These are phyloP conservation scores for Mycosarcoma maydis DNA, from an alignment of 1,284 basidiomycete species.

Conservation along the genomic window DNA sequence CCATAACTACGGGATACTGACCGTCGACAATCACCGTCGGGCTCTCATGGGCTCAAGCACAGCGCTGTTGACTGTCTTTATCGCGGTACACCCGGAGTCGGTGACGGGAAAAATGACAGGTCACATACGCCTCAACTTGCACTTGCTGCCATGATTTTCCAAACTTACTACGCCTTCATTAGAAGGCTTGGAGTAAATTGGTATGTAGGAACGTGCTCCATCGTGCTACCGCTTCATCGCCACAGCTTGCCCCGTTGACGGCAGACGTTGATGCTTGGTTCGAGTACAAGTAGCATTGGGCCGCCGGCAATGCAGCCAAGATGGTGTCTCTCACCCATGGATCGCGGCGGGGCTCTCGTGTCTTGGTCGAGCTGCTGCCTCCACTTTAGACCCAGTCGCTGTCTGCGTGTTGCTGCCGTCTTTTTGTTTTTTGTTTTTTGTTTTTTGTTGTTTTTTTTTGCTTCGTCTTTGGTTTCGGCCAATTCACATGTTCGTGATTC, in stretches of 20 bases:
- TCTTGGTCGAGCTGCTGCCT: no score
- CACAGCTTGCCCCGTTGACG: neutral
- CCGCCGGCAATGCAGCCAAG: constrained; percentile 1
- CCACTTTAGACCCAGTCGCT: no score
- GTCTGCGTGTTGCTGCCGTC: no score
- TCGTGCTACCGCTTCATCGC: neutral
- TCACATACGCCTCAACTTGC: neutral
- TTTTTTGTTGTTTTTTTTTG: no score
- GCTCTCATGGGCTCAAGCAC: neutral
- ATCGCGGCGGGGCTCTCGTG: no score
- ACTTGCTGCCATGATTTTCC: neutral
- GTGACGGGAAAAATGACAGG: constrained; percentile 17
- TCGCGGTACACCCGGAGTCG: no score
- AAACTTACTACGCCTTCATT: no score
- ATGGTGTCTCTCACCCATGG: neutral
- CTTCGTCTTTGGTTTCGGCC: neutral
- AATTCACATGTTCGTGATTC: constrained; percentile 8
- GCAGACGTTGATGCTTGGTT: neutral
- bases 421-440: neutral
- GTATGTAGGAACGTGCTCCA: neutral
- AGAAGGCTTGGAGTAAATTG: no score
- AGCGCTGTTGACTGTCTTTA: neutral
- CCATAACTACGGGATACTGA: no score
- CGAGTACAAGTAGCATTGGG: no score
- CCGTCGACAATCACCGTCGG: no score